phyloP scores from a whole-genome alignment of 2,329 filamentous ascomycete genomes.

The Kalaharituber pfeilii region DNA sequence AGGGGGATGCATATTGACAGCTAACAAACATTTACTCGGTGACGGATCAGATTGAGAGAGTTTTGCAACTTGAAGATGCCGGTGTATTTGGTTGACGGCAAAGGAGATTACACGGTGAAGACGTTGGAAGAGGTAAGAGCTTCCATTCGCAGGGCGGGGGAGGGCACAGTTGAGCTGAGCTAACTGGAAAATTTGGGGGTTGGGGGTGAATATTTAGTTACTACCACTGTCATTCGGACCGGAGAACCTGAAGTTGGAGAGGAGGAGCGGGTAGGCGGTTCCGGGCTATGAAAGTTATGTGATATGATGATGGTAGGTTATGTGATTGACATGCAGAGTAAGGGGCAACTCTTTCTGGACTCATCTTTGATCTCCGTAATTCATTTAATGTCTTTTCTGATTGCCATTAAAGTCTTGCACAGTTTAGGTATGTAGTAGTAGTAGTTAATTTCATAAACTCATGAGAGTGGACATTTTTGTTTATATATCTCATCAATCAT shows the following conservation, averaged over 20 bases:
- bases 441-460: background rate
- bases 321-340: no score
- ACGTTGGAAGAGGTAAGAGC: slow-evolving; percentile 45
- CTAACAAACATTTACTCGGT: background rate
- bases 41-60: slow-evolving; percentile 52
- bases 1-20: background rate
- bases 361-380: no score
- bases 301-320: no score
- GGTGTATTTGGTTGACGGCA: slow-evolving; percentile 82
- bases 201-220: background rate
- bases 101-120: slow-evolving; percentile 53
- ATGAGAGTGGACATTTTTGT: no score
- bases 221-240: background rate
- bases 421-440: background rate
- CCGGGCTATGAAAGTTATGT: no score
- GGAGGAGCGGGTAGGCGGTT: no score
- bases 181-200: background rate
- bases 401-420: no score
- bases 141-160: background rate
- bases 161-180: slow-evolving; percentile 19
- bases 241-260: no score
- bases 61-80: slow-evolving; percentile 49
- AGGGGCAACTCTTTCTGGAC: no score
- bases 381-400: no score
- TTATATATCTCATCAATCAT: no score